Evolutionary conservation across 805 yeast species (phyloP).

Genomic region (Saccharomycopsis lassenensis): DNA sequence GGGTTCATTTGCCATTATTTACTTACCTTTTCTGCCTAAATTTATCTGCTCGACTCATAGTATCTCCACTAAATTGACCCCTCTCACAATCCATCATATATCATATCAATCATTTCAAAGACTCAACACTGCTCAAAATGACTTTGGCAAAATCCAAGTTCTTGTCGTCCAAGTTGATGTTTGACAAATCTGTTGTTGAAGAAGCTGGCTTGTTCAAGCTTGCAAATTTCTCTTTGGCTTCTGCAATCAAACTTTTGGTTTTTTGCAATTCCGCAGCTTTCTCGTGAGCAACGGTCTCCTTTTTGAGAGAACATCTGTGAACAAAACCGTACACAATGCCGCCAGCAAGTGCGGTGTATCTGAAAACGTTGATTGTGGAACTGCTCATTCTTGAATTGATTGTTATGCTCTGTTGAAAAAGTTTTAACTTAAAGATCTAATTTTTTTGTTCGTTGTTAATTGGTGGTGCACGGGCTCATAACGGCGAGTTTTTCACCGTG

Average conservation of each 20-base stretch:
- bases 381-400: too few relatives aligned
- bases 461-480: too few relatives aligned
- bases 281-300: conserved; percentile 45
- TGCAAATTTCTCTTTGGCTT: conserved; percentile 86
- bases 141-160: conserved; percentile 75
- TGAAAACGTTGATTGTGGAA: too few relatives aligned
- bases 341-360: conserved; percentile 84
- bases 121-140: conserved; percentile 54
- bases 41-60: too few relatives aligned
- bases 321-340: conserved; percentile 84
- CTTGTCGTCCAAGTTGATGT: conserved; percentile 75
- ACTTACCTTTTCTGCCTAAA: too few relatives aligned
- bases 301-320: conserved; percentile 63
- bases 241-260: conserved; percentile 65
- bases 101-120: conserved; percentile 30
- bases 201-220: conserved; percentile 41
- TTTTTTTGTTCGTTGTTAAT: too few relatives aligned
- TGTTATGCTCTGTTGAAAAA: too few relatives aligned
- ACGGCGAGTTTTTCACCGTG: too few relatives aligned
- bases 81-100: too few relatives aligned
- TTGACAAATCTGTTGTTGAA: conserved; percentile 34
- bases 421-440: too few relatives aligned
- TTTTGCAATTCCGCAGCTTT: conserved; percentile 49
- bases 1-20: too few relatives aligned
- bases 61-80: too few relatives aligned